Evolutionary conservation across 768 basidiomycete species (phyloP).

Genomic region (Hortiboletus campestris): DNA sequence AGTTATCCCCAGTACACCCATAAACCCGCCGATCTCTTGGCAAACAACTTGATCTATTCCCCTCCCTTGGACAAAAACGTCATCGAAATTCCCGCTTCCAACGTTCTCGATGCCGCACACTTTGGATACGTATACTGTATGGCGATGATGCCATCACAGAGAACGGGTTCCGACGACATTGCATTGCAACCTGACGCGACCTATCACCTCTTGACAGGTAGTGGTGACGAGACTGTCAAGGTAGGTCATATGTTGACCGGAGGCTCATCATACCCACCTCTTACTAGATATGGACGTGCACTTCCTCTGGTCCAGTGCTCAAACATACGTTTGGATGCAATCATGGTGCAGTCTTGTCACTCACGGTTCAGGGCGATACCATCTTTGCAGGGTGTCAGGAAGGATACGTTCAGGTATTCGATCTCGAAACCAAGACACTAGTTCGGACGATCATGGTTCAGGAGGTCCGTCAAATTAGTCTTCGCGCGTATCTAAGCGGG

Average conservation of each 20-base stretch:
- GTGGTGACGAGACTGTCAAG: slow-evolving; percentile 91
- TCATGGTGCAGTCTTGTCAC: slow-evolving; percentile 80
- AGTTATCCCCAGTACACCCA: slow-evolving; percentile 76
- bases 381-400: slow-evolving; percentile 94
- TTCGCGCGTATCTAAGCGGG: not conserved
- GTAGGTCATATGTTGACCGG: slow-evolving; percentile 35
- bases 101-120: slow-evolving; percentile 87
- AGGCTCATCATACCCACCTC: not conserved
- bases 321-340: slow-evolving; percentile 68
- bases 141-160: slow-evolving; percentile 45
- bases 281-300: slow-evolving; percentile 66
- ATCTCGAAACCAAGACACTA: slow-evolving; percentile 84
- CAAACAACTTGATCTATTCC: slow-evolving; percentile 49
- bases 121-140: slow-evolving; percentile 94
- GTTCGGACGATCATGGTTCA: slow-evolving; percentile 86
- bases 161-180: slow-evolving; percentile 37
- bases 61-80: slow-evolving; percentile 30
- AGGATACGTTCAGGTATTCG: slow-evolving; percentile 87
- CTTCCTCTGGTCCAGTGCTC: slow-evolving; percentile 42
- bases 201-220: slow-evolving; percentile 74
- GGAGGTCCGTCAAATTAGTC: slow-evolving; percentile 47
- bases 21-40: slow-evolving; percentile 63
- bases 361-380: slow-evolving; percentile 72
- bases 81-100: slow-evolving; percentile 59
- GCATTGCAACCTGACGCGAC: slow-evolving; percentile 20